A percentile compares a stretch with the other conserved stretches of the same genome.
These are phyloP conservation scores for Tuber aestivum DNA, from an alignment of 495 filamentous ascomycete species.

Conservation along the genomic window DNA sequence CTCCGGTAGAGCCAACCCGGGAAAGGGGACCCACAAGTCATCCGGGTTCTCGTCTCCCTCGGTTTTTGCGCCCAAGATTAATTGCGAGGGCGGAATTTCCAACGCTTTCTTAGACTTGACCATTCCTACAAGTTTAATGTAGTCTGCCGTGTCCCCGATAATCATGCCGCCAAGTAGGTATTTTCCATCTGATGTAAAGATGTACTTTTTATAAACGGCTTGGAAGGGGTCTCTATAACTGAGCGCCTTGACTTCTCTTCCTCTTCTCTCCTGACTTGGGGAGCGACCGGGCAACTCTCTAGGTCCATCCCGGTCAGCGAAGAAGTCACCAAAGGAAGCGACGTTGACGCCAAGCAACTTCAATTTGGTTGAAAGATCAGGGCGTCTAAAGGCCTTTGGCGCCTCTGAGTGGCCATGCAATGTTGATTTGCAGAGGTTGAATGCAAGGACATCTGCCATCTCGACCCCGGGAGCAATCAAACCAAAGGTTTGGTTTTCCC, in stretches of 20 bases:
- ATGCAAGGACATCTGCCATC: conserved; percentile 94
- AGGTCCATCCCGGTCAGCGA: conserved; percentile 83
- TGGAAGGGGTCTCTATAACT: conserved; percentile 91
- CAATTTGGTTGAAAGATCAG: conserved; percentile 88
- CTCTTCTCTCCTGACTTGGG: conserved; percentile 37
- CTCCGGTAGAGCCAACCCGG: no score
- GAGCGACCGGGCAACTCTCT: conserved; percentile 59
- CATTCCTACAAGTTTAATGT: conserved; percentile 89
- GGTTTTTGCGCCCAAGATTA: conserved; percentile 79
- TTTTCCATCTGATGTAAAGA: conserved; percentile 89
- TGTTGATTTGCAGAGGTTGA: conserved; percentile 58
- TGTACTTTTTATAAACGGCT: conserved; percentile 93
- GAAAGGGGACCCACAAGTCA: conserved; percentile 53
- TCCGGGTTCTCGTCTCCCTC: conserved; percentile 62
- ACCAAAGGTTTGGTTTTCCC: conserved; percentile 88
- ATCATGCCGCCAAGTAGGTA: conserved; percentile 95
- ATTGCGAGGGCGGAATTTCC: conserved; percentile 74
- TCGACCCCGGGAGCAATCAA: conserved; percentile 91
- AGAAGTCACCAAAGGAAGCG: conserved; percentile 93
- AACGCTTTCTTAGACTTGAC: conserved; percentile 81
- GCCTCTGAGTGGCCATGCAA: conserved; percentile 68
- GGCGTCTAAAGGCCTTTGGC: conserved; percentile 67
- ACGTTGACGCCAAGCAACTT: conserved; percentile 93
- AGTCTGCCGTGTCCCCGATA: conserved; percentile 93
- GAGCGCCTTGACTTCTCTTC: conserved; percentile 63